Evolutionary conservation across 441 rosid species (phyloP), one percentile per base, ranked within the genome.

Genomic region (Arabidopsis lyrata): DNA sequence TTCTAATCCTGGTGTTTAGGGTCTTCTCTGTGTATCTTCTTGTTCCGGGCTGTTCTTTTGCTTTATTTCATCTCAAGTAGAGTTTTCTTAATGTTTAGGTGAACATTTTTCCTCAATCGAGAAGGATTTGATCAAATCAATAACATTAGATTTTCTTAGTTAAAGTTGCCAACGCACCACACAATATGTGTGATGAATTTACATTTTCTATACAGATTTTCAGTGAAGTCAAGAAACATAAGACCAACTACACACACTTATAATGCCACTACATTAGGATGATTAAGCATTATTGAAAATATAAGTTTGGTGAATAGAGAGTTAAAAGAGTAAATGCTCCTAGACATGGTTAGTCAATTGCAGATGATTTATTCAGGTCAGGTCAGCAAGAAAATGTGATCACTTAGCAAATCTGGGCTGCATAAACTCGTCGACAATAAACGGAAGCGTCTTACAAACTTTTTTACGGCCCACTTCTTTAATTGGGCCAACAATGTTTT

Each of bases 81-180:
- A 60, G 13, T 50, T 54, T 47, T 24, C 5, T 42, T 31, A 18
- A 24, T 60, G 68, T 31, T 52, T 68, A 68, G 70, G 52, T 54
- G 70, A 45, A 53, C 35, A 61, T 24, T 11, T 44, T 44, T 53
- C 50, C 68, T 35, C 8, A 3, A 24, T 44, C 70, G 62, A 44
- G 64, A 67, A 73, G 77, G 66, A 47, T 73, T 42, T 47, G 16
- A 73, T 39, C 58, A 65, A 65, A 57, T 57, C 54, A 12, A 8
- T 39, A 49, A 48, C 58, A 38, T 18, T 31, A 57, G 66, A 4
- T 13, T 44, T 44, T 48, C 50, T 56, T 12, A 35, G 18, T 24
- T 0, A 1, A 44, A 52, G 35, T 27, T 31, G 15, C 10, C 75
- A 52, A 41, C 38, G 5, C 31, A 47, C 29, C 42, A 53, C 36